phyloP scores from a whole-genome alignment of 1,139 yeast species.

The Hyphopichia khmerensis region DNA sequence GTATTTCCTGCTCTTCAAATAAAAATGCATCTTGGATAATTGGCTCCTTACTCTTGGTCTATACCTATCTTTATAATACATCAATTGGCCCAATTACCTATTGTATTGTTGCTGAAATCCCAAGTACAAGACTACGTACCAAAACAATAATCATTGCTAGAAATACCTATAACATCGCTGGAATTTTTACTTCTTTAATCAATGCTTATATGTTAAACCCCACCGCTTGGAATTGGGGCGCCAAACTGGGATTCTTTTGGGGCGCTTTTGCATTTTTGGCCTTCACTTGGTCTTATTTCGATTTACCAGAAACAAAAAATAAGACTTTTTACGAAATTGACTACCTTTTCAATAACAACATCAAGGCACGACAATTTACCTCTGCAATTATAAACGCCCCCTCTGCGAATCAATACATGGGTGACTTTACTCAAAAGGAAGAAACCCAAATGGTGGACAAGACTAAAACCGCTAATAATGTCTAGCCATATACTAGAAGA shows the following conservation, averaged over 20 bases:
- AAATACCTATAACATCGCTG: constrained; percentile 43
- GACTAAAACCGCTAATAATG: too few relatives aligned
- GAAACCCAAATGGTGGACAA: background rate
- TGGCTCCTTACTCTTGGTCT: constrained; percentile 48
- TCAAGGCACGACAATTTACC: constrained; percentile 45
- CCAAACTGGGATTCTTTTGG: constrained; percentile 60
- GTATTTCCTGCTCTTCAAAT: constrained; percentile 21
- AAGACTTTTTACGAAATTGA: constrained; percentile 64
- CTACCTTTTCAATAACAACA: constrained; percentile 41
- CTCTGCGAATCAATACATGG: constrained; percentile 4
- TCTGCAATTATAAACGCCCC: constrained; percentile 30
- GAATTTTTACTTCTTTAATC: constrained; percentile 43
- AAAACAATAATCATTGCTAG: constrained; percentile 58
- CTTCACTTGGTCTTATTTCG: constrained; percentile 48
- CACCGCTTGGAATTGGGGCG: constrained; percentile 57
- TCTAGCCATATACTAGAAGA: too few relatives aligned
- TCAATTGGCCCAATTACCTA: constrained; percentile 61
- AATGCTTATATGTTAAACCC: constrained; percentile 63
- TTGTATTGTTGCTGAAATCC: constrained; percentile 56
- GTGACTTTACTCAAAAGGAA: background rate
- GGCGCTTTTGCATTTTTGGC: constrained; percentile 46
- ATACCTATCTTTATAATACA: constrained; percentile 49
- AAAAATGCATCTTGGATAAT: constrained; percentile 42
- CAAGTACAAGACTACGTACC: constrained; percentile 54
- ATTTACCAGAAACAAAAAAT: constrained; percentile 58